phyloP scores from a whole-genome alignment of 164 flowering plant genomes.

The Vitis rupestris region DNA sequence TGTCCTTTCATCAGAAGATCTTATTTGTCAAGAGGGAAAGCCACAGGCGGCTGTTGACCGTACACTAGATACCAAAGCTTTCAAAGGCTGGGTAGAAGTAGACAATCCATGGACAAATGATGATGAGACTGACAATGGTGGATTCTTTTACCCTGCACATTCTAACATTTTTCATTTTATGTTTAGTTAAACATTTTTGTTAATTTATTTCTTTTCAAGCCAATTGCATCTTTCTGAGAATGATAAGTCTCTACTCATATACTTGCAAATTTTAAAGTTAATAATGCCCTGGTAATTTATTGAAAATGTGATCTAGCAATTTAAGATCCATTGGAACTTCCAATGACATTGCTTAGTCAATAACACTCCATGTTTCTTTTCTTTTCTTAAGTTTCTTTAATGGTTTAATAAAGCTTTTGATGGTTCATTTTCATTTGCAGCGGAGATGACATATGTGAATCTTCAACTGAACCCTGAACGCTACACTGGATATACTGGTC shows the following conservation, averaged over 20 bases:
- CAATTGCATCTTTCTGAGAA: no score
- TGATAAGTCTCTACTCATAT: no score
- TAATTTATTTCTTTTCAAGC: background rate
- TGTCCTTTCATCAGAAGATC: constrained; percentile 60
- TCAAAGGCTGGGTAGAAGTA: constrained; percentile 81
- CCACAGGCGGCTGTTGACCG: constrained; percentile 91
- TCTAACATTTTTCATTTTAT: background rate
- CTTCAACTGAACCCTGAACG: constrained; percentile 90
- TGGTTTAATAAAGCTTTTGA: background rate
- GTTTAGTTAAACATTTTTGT: background rate
- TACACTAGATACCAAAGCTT: constrained; percentile 79
- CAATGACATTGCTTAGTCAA: no score
- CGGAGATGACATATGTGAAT: constrained; percentile 94
- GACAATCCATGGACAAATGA: constrained; percentile 99
- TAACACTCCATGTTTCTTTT: no score
- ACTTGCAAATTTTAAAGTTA: no score
- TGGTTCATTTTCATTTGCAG: constrained; percentile 41
- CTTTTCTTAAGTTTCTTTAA: no score
- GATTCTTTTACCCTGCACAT: background rate
- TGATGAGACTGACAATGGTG: constrained; percentile 94
- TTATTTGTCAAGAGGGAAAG: constrained; percentile 89
- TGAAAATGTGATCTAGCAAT: no score
- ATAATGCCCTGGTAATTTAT: no score
- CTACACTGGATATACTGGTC: constrained; percentile 89
- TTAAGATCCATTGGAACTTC: no score